These are phyloP conservation scores for Ophiostoma pallidulum DNA, from an alignment of 2,329 filamentous ascomycete genomes.

Conservation along the genomic window DNA sequence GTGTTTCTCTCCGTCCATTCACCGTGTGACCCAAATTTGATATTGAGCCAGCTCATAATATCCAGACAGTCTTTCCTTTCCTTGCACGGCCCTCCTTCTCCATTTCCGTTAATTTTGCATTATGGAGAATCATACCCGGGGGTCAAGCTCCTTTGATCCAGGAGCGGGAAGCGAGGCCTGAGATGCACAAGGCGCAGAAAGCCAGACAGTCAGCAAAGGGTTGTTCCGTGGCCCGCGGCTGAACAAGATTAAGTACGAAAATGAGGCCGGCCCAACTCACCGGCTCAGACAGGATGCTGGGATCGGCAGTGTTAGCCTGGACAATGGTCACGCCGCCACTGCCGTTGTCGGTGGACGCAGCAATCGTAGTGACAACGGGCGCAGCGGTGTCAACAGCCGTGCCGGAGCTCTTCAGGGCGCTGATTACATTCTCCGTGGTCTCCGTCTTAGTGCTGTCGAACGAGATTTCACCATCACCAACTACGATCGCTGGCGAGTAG, in stretches of 20 bases:
- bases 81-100: too few species aligned
- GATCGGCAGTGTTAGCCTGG: background rate
- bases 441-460: background rate
- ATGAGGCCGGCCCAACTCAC: too few species aligned
- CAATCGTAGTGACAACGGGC: background rate
- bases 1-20: too few species aligned
- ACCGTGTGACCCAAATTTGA: background rate
- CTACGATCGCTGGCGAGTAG: conserved; percentile 33
- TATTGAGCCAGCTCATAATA: background rate
- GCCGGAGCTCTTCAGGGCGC: background rate
- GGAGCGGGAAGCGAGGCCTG: background rate
- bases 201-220: too few species aligned
- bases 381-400: background rate
- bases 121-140: background rate
- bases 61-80: background rate
- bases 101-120: background rate
- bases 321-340: background rate
- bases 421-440: background rate
- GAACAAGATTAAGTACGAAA: too few species aligned
- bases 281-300: conserved; percentile 3
- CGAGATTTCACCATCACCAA: conserved; percentile 18
- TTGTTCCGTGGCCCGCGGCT: too few species aligned
- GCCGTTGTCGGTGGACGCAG: background rate
- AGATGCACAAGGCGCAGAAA: too few species aligned
- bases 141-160: background rate